Percentiles rank a stretch among this genome's conserved stretches.
Evolutionary conservation across 768 basidiomycete species (phyloP).

Genomic region (Panellus pusillus): DNA sequence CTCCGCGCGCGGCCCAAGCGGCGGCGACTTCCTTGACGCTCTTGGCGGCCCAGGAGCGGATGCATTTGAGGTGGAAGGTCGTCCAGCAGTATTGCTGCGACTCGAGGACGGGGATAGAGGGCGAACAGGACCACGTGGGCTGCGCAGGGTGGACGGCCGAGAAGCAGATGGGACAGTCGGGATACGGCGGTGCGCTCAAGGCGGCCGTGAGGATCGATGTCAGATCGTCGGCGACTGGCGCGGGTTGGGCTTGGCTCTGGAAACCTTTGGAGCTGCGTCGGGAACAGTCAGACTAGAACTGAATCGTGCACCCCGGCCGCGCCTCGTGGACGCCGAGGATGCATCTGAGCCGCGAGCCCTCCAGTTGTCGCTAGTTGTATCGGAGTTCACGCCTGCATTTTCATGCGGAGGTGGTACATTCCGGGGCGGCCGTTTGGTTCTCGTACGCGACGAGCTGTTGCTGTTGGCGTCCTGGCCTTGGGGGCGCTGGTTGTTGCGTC

Average conservation of each 20-base stretch:
- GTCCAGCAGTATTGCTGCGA: constrained; percentile 79
- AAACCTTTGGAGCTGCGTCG: constrained; percentile 4
- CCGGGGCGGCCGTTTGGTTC: constrained; percentile 6
- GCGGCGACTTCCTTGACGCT: constrained; percentile 71
- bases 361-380: constrained; percentile 8
- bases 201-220: constrained; percentile 70
- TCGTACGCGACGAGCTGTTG: not conserved
- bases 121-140: constrained; percentile 86
- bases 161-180: constrained; percentile 86
- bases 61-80: constrained; percentile 88
- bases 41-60: constrained; percentile 84
- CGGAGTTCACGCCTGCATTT: not conserved
- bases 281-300: constrained; percentile 33
- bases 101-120: constrained; percentile 49
- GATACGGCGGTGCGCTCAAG: constrained; percentile 68
- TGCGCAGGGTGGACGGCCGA: constrained; percentile 74
- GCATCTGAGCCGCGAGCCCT: not conserved
- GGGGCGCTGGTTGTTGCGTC: constrained; percentile 15
- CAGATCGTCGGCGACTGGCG: constrained; percentile 59
- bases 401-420: not conserved
- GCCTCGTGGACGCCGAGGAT: not conserved
- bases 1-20: constrained; percentile 73
- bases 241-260: constrained; percentile 13
- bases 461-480: constrained; percentile 6
- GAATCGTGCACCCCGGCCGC: constrained; percentile 36